Conservation (phyloP, 495 filamentous ascomycete species). For the Neurospora hispaniola region DNA sequence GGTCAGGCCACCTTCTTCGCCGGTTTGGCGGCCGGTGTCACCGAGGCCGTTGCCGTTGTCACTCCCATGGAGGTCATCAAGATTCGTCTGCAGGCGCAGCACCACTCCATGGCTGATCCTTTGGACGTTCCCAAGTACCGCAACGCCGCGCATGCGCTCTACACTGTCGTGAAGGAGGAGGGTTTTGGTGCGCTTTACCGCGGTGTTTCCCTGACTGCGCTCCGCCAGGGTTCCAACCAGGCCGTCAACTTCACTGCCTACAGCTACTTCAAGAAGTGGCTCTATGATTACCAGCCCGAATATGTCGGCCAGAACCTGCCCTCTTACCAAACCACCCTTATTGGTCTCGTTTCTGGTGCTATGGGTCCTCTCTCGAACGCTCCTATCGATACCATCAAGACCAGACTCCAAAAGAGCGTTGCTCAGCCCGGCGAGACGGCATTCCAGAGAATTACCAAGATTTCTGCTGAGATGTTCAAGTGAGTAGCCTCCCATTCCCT, state of each 20-base stretch:
- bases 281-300: slow-evolving; percentile 60
- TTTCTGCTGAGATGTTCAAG: slow-evolving; percentile 91
- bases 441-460: slow-evolving; percentile 60
- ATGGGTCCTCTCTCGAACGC: slow-evolving; percentile 95
- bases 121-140: slow-evolving; percentile 91
- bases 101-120: slow-evolving; percentile 88
- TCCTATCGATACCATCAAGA: slow-evolving; percentile 99
- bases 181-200: slow-evolving; percentile 79
- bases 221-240: slow-evolving; percentile 93
- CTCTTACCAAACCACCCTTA: slow-evolving; percentile 78
- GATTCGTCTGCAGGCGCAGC: slow-evolving; percentile 93
- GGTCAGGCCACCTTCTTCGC: slow-evolving; percentile 79
- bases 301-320: slow-evolving; percentile 52
- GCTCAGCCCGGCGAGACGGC: slow-evolving; percentile 73
- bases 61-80: slow-evolving; percentile 99
- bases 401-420: slow-evolving; percentile 81
- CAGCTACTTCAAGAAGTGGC: slow-evolving; percentile 73
- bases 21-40: slow-evolving; percentile 85
- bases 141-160: slow-evolving; percentile 90
- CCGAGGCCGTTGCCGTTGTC: slow-evolving; percentile 90
- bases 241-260: slow-evolving; percentile 99
- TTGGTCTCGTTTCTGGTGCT: slow-evolving; percentile 84
- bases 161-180: slow-evolving; percentile 86
- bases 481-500: slow-evolving; percentile 16
- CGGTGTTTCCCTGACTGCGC: slow-evolving; percentile 83